phyloP scores from a whole-genome alignment of 257 asterid genomes.

The Ligustrum vulgare region DNA sequence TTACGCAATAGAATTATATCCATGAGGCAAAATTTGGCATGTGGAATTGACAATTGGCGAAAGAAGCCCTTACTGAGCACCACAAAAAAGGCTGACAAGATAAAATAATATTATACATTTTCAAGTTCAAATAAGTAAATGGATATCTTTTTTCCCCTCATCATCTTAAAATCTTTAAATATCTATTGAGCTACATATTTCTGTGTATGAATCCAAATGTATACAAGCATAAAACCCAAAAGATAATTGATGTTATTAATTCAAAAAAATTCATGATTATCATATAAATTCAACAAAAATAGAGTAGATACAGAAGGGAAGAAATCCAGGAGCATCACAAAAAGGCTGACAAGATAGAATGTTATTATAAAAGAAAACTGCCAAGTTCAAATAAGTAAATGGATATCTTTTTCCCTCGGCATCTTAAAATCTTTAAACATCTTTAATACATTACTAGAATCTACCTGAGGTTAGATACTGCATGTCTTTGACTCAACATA shows the following conservation, averaged over 20 bases:
- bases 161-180: too few relatives aligned
- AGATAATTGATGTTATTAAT: not conserved
- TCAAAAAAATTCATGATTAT: not conserved
- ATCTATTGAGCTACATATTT: too few relatives aligned
- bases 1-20: too few relatives aligned
- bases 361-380: not conserved
- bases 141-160: not conserved
- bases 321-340: not conserved
- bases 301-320: not conserved
- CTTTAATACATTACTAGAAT: not conserved
- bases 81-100: not conserved
- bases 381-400: not conserved
- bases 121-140: not conserved
- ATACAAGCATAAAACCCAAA: not conserved
- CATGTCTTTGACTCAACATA: conserved; percentile 63
- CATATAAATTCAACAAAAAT: not conserved
- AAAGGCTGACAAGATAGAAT: not conserved
- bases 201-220: not conserved
- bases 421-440: not conserved
- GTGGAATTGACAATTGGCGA: too few relatives aligned
- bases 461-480: conserved; percentile 88
- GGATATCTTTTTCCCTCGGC: not conserved
- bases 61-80: not conserved
- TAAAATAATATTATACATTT: not conserved
- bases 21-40: too few relatives aligned